Conservation (phyloP, 345 rosid species). For the Dipteronia dyeriana region DNA sequence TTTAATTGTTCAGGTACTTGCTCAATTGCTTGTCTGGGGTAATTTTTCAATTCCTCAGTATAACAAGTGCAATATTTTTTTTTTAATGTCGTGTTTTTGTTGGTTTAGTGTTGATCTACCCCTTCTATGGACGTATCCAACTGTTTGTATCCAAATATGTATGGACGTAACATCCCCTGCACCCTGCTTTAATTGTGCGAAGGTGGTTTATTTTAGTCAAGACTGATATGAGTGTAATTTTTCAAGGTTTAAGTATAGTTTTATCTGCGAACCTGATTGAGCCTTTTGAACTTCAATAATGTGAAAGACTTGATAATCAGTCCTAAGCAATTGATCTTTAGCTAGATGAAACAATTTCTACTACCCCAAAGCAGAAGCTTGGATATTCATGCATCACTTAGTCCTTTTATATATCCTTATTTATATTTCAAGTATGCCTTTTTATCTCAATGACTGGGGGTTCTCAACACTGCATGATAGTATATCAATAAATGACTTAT, state of each 20-base stretch:
- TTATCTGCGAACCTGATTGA: not conserved
- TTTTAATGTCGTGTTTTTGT: not conserved
- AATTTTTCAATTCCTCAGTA: not conserved
- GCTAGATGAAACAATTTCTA: not conserved
- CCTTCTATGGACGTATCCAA: not conserved
- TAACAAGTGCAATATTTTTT: not conserved
- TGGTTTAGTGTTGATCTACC: slow-evolving; percentile 1
- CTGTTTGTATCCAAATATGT: too few species aligned
- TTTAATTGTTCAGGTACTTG: slow-evolving; percentile 9
- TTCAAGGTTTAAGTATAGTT: not conserved
- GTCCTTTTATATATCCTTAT: too few species aligned
- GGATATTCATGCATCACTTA: not conserved
- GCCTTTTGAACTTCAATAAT: not conserved
- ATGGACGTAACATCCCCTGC: not conserved
- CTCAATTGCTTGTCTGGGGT: slow-evolving; percentile 6
- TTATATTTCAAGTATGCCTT: too few species aligned
- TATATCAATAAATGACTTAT: too few species aligned
- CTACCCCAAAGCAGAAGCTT: not conserved
- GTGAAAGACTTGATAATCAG: not conserved
- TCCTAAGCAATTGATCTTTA: not conserved
- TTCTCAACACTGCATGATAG: too few species aligned
- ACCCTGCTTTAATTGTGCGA: not conserved
- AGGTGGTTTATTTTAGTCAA: not conserved
- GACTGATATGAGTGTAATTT: not conserved
- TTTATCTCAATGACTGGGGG: too few species aligned